Evolutionary conservation across 805 yeast genomes (phyloP), one percentile per base, ranked within the genome.

Genomic region (Wickerhamiella lipophila): DNA sequence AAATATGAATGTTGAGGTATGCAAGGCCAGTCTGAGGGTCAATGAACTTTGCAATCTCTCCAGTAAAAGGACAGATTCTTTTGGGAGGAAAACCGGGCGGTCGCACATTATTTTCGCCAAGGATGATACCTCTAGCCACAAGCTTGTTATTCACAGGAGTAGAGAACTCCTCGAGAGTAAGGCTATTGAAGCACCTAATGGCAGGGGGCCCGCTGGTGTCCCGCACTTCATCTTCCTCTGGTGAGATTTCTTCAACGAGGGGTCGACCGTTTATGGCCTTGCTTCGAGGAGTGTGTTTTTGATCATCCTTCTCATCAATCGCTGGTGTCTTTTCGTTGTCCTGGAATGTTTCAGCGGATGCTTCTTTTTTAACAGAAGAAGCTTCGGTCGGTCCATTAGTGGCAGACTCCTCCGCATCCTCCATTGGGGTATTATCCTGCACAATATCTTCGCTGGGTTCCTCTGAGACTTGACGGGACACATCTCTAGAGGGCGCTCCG

Each of bases 1-100:
- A 86, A n/a, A 89, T 80, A 42, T 82, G 88, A 52, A 86, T 83
- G 54, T 80, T 81, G 45, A 80, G 74, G 64, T 92, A 92, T 1
- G 95, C 94, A 47, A 92, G 75, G 32, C 95, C 95, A 25, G 82
- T 78, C 32, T 76, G 72, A 0, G 97, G 97, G 68, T 89, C 97
- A 54, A 82, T 79, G 64, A 85, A 89, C 58, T 77, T 74, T 15
- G 92, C 94, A 42, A 78, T 79, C 45, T 74, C 74, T 2, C 95
- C 95, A 2, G 86, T 78, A 40, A 88, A 78, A 22, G 71, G 95
- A 82, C 57, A 72, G 64, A 64, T 77, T 74, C 58, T 71, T 63
- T 77, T 79, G 46, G 72, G 71, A 72, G 83, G 36, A 26, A 46
- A 41, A 11, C 21, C 18, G 9, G 40, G 46, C 7, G 43, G 21